These are phyloP conservation scores for Leccinum longicurvipes DNA, from an alignment of 768 basidiomycete genomes.

Conservation along the genomic window DNA sequence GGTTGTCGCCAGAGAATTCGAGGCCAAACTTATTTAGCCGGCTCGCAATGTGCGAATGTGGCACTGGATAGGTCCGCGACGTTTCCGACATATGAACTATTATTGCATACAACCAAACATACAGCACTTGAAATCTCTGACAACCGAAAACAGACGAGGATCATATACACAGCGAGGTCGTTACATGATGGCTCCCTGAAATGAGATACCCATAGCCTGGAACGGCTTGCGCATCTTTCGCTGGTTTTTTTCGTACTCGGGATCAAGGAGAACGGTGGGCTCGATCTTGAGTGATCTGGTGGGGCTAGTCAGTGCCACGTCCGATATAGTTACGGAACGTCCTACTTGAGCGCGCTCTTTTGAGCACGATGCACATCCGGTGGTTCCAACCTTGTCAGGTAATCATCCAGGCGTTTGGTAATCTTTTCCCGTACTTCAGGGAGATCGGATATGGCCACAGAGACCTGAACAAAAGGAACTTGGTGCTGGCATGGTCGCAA, in stretches of 20 bases:
- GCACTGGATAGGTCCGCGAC: constrained; percentile 1
- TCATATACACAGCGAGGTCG: neutral
- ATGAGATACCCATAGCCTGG: constrained; percentile 10
- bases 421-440: constrained; percentile 34
- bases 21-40: constrained; percentile 16
- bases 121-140: neutral
- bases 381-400: constrained; percentile 16
- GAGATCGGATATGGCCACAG: constrained; percentile 28
- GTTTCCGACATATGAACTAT: neutral
- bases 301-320: constrained; percentile 1
- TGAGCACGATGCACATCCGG: constrained; percentile 21
- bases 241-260: neutral
- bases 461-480: constrained; percentile 20
- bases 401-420: constrained; percentile 21
- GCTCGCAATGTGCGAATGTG: constrained; percentile 27
- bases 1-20: constrained; percentile 16
- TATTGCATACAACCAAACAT: neutral
- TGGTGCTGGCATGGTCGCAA: neutral
- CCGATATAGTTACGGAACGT: neutral
- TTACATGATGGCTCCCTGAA: constrained; percentile 23
- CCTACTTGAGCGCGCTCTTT: constrained; percentile 23
- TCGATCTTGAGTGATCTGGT: constrained; percentile 25
- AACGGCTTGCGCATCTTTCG: constrained; percentile 5
- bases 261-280: constrained; percentile 27
- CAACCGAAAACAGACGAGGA: neutral